Evolutionary conservation across 768 basidiomycete species (phyloP).

Genomic region (Tricholoma hemisulphureum): DNA sequence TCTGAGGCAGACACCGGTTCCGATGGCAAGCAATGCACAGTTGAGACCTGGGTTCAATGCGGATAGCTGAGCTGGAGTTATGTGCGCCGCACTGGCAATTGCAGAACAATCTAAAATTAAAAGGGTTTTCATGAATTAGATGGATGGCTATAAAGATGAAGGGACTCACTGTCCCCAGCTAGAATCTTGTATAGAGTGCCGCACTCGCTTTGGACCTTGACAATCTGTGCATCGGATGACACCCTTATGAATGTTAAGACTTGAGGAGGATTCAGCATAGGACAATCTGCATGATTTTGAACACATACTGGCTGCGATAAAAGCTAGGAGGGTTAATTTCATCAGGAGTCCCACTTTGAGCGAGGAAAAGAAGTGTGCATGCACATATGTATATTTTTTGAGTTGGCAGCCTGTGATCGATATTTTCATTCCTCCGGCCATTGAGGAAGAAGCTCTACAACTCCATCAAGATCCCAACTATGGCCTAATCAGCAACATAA

Average conservation of each 20-base stretch:
- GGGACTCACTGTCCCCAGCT: not conserved
- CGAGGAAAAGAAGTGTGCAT: not conserved
- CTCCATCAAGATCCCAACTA: too few relatives aligned
- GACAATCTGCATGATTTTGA: not conserved
- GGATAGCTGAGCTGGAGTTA: constrained; percentile 5
- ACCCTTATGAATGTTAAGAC: not conserved
- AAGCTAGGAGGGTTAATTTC: not conserved
- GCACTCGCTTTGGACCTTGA: not conserved
- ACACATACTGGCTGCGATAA: not conserved
- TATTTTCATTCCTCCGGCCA: too few relatives aligned
- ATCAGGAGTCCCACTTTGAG: not conserved
- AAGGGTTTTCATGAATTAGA: not conserved
- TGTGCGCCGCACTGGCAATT: constrained; percentile 1
- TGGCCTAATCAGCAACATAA: too few relatives aligned
- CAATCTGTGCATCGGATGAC: not conserved
- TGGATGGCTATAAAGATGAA: not conserved
- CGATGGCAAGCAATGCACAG: constrained; percentile 1
- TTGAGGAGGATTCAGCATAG: not conserved
- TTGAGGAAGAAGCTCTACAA: too few relatives aligned
- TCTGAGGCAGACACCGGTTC: constrained; percentile 3
- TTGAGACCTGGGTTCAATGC: constrained; percentile 7
- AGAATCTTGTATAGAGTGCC: not conserved
- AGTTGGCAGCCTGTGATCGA: too few relatives aligned
- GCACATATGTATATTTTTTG: not conserved
- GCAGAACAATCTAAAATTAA: constrained; percentile 1